Evolutionary conservation across 2,329 filamentous ascomycete species (phyloP), one percentile per base, ranked within the genome.

Genomic region (Fusarium sp.): DNA sequence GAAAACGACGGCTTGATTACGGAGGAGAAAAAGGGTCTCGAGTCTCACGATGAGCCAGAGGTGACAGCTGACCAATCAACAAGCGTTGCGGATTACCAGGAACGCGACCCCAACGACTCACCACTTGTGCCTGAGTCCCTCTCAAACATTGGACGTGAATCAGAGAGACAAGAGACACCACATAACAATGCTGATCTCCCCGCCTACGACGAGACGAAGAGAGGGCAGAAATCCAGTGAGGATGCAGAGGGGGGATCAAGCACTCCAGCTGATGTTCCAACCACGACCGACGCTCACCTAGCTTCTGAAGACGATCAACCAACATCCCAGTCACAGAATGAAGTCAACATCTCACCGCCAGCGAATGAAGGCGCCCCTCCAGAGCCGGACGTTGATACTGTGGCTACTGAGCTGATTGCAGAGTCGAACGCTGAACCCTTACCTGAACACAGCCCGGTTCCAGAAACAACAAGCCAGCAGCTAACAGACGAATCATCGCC

Each of bases 91-190:
- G 32, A 17, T n/a, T 20, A 6, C 8, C 49, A 17, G 19, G 20
- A 53, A 19, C 35, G 32, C 17, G 20, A 51, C 32, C 6, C 15
- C 19, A 10, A 52, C 28, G 50, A 48, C 10, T 20, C 20, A 32
- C 39, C 32, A 14, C 13, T 26, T 32, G 17, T 24, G n/a, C 54
- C 52, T 13, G 40, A 43, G 22, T 28, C 14, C 11, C 19, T 24
- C 5, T 19, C 13, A 28, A 24, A 15, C 32, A 15, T 22, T n/a
- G 35, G 51, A 43, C 19, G 22, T 46, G n/a, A n/a, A 13, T 11
- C n/a, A 6, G 50, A 64, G 28, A n/a, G 39, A 17, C 62, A 30
- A 68, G 52, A 68, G 56, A 22, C 58, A 51, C 28, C 11, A 8
- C 20, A 41, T 17, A 28, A 35, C 17, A 15, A 47, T 26, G 39